These are phyloP conservation scores for Lunasporangiospora selenospora DNA, from an alignment of 192 early-diverging fungal species.

Conservation along the genomic window DNA sequence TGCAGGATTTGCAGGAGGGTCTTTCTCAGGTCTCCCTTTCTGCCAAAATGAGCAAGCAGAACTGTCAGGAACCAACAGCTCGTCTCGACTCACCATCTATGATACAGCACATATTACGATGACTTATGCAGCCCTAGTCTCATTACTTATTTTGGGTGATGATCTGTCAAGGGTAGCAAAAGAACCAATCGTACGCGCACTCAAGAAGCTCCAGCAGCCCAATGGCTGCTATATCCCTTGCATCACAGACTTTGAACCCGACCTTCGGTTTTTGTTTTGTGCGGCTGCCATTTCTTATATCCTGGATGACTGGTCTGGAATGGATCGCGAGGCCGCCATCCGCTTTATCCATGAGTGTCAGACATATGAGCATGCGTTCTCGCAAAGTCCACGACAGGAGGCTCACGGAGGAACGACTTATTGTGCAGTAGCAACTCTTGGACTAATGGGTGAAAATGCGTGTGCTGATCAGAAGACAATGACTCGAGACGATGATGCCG, in stretches of 20 bases:
- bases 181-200: conserved; percentile 62
- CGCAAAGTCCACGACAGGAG: conserved; percentile 78
- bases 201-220: conserved; percentile 72
- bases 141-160: conserved; percentile 87
- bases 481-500: conserved; percentile 27
- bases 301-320: conserved; percentile 89
- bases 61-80: not conserved
- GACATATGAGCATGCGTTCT: conserved; percentile 81
- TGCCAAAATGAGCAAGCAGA: conserved; percentile 32
- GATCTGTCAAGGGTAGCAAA: conserved; percentile 85
- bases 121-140: conserved; percentile 90
- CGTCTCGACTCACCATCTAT: conserved; percentile 19
- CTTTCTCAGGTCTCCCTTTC: conserved; percentile 67
- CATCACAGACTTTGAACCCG: conserved; percentile 62
- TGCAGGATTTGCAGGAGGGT: conserved; percentile 77
- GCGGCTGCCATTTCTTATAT: conserved; percentile 85
- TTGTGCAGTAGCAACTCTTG: conserved; percentile 87
- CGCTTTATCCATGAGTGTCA: conserved; percentile 66
- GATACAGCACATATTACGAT: conserved; percentile 73
- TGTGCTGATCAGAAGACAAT: conserved; percentile 18
- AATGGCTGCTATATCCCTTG: conserved; percentile 72
- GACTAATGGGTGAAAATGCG: conserved; percentile 63
- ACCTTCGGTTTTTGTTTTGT: conserved; percentile 92
- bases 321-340: conserved; percentile 67
- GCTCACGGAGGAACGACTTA: conserved; percentile 92